A percentile compares a stretch with the other conserved stretches of the same genome.
These are phyloP conservation scores for Ascochyta fabae DNA, from an alignment of 2,329 filamentous ascomycete species.

Conservation along the genomic window DNA sequence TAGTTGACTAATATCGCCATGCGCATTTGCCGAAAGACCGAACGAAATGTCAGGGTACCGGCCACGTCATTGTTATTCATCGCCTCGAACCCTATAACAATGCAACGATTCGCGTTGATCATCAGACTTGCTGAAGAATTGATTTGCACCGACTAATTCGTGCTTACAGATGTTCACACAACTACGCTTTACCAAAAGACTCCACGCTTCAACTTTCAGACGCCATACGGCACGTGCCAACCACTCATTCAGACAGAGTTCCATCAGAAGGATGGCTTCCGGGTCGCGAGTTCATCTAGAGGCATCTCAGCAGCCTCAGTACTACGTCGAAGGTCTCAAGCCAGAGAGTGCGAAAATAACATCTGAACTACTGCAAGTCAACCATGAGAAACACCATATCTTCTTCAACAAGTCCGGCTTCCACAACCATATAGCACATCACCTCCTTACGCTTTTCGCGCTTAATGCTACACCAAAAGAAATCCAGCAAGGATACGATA, in stretches of 20 bases:
- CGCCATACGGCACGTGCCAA: neutral
- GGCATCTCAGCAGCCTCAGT: conserved; percentile 54
- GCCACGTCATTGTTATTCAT: conserved; percentile 4
- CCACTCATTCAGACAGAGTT: neutral
- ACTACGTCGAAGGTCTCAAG: conserved; percentile 55
- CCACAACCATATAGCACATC: conserved; percentile 83
- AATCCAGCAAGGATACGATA: conserved; percentile 69
- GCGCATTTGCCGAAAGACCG: conserved; percentile 7
- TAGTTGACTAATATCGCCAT: neutral
- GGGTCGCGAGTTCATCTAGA: conserved; percentile 51
- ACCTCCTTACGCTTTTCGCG: conserved; percentile 77
- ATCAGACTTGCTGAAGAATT: neutral
- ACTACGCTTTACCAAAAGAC: neutral
- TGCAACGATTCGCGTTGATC: neutral
- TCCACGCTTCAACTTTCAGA: neutral
- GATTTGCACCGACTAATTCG: neutral
- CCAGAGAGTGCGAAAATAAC: conserved; percentile 67
- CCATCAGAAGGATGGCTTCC: conserved; percentile 38
- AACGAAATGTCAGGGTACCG: neutral
- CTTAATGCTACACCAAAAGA: conserved; percentile 68
- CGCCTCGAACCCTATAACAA: conserved; percentile 2
- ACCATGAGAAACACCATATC: conserved; percentile 77
- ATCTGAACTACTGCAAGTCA: conserved; percentile 75
- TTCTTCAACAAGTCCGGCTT: conserved; percentile 79
- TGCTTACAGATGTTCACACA: conserved; percentile 1